Base-by-base conservation (phyloP, 2,329 filamentous ascomycete genomes). In the Elsinoe batatas region DNA sequence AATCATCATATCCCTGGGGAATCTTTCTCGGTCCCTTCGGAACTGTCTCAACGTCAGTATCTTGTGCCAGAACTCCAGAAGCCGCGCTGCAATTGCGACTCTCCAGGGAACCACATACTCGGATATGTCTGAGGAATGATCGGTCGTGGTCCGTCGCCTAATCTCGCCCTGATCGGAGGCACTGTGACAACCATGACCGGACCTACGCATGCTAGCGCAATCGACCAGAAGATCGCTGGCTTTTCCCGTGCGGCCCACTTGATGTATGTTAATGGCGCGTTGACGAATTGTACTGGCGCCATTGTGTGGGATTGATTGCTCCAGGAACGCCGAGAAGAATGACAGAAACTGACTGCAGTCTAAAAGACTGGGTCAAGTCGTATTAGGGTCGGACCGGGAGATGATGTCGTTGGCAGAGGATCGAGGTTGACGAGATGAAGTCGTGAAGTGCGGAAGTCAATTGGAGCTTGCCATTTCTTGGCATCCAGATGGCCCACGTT, bases 51-150 rank as follows among this genome's bases (percentile, higher is more conserved):
- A n/a, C 43, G 35, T 37, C 36, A 30, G 15, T 36, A 40, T 12
- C 8, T 15, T 13, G 3, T 13, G 12, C 20, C 40, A 26, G 5
- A 22, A 26, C 17, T 12, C 40, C 18, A 22, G 7, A 8, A 26
- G 40, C 18, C 40, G 3, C 12, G n/a, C 40, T 12, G 18, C n/a
- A 44, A 3, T 26, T 12, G 7, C 26, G 26, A 30, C 26, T 30
- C 26, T 30, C 26, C 40, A 15, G 12, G n/a, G 40, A 12, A 13
- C 18, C 18, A 80, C 88, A 70, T 81, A 97, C 91, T 81, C 58
- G 93, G 93, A 77, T 97, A 98, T 69, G 90, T 94, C 71, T 91
- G 74, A 32, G 93, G 93, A 61, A 97, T 83, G 57, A 77, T 80
- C 61, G 81, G 75, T 60, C 85, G 80, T 64, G 83, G 79, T 63